Conservation (phyloP, 2,329 filamentous ascomycete genomes). For the Fusarium goolgardi region DNA sequence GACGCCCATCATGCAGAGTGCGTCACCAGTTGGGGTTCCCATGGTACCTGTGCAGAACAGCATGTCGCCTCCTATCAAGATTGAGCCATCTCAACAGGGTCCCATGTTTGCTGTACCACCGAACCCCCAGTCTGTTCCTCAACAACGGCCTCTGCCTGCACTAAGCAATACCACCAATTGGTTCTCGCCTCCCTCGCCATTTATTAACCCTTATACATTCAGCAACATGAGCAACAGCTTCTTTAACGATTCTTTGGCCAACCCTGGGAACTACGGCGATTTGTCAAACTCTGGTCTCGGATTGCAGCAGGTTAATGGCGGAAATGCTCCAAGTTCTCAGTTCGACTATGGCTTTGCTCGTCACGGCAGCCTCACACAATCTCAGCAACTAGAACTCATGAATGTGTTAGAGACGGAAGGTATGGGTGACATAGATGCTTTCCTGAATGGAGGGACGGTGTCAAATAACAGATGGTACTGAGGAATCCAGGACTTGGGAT, state of each 20-base stretch:
- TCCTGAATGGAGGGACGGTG: conserved; percentile 59
- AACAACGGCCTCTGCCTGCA: conserved; percentile 59
- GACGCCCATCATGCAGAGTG: conserved; percentile 45
- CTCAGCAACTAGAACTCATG: conserved; percentile 87
- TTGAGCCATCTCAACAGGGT: conserved; percentile 43
- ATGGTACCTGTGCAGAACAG: conserved; percentile 44
- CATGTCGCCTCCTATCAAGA: conserved; percentile 51
- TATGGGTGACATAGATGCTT: conserved; percentile 70
- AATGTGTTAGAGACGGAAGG: conserved; percentile 78
- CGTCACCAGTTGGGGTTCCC: conserved; percentile 44
- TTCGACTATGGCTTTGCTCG: conserved; percentile 59
- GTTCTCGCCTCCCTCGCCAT: conserved; percentile 64
- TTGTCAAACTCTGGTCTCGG: conserved; percentile 49
- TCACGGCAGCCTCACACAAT: conserved; percentile 78
- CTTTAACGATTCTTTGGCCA: conserved; percentile 55
- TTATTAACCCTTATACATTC: conserved; percentile 65
- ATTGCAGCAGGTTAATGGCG: conserved; percentile 49
- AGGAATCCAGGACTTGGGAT: conserved; percentile 8
- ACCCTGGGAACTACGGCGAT: conserved; percentile 47
- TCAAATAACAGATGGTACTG: conserved; percentile 52
- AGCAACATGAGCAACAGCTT: conserved; percentile 56
- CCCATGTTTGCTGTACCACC: conserved; percentile 56
- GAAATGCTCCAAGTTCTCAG: conserved; percentile 43
- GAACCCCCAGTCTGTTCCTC: conserved; percentile 51
- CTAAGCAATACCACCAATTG: conserved; percentile 61